phyloP scores from a whole-genome alignment of 495 filamentous ascomycete species.

The Talaromyces stipitatus region DNA sequence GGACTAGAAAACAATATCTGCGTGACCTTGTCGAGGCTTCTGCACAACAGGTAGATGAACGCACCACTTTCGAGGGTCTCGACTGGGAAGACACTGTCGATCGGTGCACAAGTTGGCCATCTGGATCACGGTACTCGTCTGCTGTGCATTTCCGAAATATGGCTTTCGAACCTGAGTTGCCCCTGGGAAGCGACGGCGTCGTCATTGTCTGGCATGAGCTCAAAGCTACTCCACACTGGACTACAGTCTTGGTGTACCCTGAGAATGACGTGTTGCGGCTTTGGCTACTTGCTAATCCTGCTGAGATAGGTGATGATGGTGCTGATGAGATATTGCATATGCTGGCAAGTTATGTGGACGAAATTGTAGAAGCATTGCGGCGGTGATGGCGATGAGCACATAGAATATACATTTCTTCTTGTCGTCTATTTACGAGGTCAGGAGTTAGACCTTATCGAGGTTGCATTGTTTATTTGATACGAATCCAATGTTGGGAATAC shows the following conservation, averaged over 20 bases:
- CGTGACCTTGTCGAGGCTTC: not conserved
- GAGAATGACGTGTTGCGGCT: not conserved
- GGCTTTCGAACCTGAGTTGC: slow-evolving; percentile 1
- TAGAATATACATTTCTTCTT: no score
- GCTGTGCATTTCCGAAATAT: slow-evolving; percentile 3
- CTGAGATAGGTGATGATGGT: not conserved
- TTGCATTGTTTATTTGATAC: no score
- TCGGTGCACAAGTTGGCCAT: not conserved
- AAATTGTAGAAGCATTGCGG: no score
- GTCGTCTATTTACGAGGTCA: no score
- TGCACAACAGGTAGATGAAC: not conserved
- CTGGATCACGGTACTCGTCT: not conserved
- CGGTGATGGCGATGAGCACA: no score
- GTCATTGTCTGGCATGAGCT: not conserved
- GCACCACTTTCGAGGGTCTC: not conserved
- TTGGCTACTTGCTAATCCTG: not conserved
- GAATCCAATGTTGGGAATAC: no score
- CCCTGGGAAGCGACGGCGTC: not conserved
- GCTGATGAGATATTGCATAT: slow-evolving; percentile 1
- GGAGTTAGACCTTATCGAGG: no score
- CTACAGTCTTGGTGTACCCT: not conserved
- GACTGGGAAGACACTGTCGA: not conserved
- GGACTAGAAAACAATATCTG: no score
- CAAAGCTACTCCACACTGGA: not conserved
- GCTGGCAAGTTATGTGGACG: not conserved